phyloP scores from a whole-genome alignment of 306 rosid genomes.

The Dryas alaskensis region DNA sequence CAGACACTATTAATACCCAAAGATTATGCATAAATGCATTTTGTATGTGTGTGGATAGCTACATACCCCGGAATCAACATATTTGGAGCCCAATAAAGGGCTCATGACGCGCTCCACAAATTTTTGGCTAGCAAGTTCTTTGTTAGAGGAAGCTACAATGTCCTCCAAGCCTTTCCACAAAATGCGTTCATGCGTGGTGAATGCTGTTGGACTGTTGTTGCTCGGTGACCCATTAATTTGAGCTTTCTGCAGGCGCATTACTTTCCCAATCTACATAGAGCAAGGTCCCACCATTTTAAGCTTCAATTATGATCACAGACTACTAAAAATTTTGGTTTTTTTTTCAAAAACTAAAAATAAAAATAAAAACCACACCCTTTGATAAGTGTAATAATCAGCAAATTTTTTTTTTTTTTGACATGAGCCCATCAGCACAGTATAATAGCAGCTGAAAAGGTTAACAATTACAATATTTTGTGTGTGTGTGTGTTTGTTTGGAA shows the following conservation, averaged over 20 bases:
- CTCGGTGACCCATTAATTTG: slow-evolving; percentile 33
- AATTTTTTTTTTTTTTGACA: too few relatives aligned
- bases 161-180: slow-evolving; percentile 66
- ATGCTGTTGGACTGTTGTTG: slow-evolving; percentile 41
- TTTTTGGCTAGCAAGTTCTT: slow-evolving; percentile 46
- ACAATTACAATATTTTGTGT: not conserved
- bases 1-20: too few relatives aligned
- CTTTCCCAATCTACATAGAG: slow-evolving; percentile 66
- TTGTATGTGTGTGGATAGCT: not conserved
- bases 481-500: not conserved
- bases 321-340: not conserved
- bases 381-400: not conserved
- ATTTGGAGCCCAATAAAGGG: slow-evolving; percentile 75
- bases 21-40: too few relatives aligned
- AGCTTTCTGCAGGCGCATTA: slow-evolving; percentile 70
- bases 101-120: slow-evolving; percentile 63
- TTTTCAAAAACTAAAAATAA: not conserved
- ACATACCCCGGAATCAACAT: slow-evolving; percentile 79
- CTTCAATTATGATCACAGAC: not conserved
- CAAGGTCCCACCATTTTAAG: not conserved
- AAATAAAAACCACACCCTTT: not conserved
- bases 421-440: too few relatives aligned
- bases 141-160: slow-evolving; percentile 48
- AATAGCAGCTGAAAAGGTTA: not conserved
- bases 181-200: slow-evolving; percentile 51